phyloP scores from a whole-genome alignment of 2,329 filamentous ascomycete species.

The Hypoxylon sp. region DNA sequence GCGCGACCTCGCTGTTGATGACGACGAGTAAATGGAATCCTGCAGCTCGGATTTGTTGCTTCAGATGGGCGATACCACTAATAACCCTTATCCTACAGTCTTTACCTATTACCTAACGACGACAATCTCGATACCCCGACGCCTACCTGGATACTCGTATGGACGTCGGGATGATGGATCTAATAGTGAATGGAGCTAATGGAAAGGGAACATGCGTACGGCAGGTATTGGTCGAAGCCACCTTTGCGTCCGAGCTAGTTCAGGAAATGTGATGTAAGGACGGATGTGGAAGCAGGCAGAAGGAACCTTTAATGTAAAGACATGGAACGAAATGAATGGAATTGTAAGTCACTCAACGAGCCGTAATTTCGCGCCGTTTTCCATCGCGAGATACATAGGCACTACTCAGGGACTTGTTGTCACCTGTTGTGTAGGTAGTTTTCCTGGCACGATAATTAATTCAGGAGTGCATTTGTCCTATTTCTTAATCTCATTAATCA shows the following conservation, averaged over 20 bases:
- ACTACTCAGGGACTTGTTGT: background rate
- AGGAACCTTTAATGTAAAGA: background rate
- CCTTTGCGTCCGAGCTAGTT: conserved; percentile 17
- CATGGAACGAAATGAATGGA: background rate
- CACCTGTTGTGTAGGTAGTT: background rate
- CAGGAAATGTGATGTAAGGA: conserved; percentile 1
- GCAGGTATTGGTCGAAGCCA: conserved; percentile 3
- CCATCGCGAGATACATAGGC: background rate
- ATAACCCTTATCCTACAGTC: background rate
- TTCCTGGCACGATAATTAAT: background rate
- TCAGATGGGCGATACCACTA: background rate
- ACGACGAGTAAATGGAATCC: background rate
- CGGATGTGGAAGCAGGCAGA: background rate
- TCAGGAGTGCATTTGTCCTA: conserved; percentile 28
- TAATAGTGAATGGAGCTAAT: background rate
- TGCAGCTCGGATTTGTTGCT: background rate
- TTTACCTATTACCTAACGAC: background rate
- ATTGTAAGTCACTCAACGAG: background rate
- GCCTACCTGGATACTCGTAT: background rate
- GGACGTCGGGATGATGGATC: background rate
- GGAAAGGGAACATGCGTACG: background rate
- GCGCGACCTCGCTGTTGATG: background rate
- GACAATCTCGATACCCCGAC: background rate
- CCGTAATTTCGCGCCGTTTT: conserved; percentile 3
- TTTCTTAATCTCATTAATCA: conserved; percentile 33